phyloP scores from a whole-genome alignment of 257 asterid genomes.

The Leonotis leonurus region DNA sequence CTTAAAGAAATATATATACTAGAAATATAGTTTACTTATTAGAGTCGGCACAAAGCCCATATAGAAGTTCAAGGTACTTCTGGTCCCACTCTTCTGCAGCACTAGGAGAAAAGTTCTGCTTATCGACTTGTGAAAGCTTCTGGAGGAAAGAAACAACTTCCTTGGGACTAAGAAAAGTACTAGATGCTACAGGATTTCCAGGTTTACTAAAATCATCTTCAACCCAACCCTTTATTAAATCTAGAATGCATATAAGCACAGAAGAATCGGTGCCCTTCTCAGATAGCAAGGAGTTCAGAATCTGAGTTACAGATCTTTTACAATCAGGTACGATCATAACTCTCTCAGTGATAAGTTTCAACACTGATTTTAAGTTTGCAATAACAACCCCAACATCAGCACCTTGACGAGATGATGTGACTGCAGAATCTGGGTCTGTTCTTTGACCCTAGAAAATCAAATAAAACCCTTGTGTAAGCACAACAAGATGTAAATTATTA shows the following conservation, averaged over 20 bases:
- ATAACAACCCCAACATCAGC: slow-evolving; percentile 84
- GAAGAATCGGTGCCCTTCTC: slow-evolving; percentile 93
- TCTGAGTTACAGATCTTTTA: slow-evolving; percentile 83
- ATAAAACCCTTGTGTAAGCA: slow-evolving; percentile 10
- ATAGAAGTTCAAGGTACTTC: slow-evolving; percentile 86
- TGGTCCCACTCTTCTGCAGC: slow-evolving; percentile 83
- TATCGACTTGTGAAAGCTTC: slow-evolving; percentile 97
- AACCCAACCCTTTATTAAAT: slow-evolving; percentile 86
- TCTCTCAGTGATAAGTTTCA: slow-evolving; percentile 75
- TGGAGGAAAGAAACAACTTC: slow-evolving; percentile 88
- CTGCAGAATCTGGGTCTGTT: slow-evolving; percentile 86
- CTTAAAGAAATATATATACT: slow-evolving; percentile 7
- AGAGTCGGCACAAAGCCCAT: slow-evolving; percentile 92
- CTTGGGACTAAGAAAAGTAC: slow-evolving; percentile 67
- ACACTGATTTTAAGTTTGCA: slow-evolving; percentile 71
- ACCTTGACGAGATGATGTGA: slow-evolving; percentile 95
- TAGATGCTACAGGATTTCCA: slow-evolving; percentile 58
- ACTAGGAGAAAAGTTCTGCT: slow-evolving; percentile 61
- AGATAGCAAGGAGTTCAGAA: slow-evolving; percentile 70
- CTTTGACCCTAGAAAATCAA: slow-evolving; percentile 65
- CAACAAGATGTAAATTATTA: not conserved
- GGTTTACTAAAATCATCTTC: slow-evolving; percentile 77
- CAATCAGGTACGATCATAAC: slow-evolving; percentile 90
- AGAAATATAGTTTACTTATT: slow-evolving; percentile 48
- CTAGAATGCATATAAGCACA: slow-evolving; percentile 83